These are phyloP conservation scores for Epicoccum nigrum DNA, from an alignment of 2,329 filamentous ascomycete species.

Conservation along the genomic window DNA sequence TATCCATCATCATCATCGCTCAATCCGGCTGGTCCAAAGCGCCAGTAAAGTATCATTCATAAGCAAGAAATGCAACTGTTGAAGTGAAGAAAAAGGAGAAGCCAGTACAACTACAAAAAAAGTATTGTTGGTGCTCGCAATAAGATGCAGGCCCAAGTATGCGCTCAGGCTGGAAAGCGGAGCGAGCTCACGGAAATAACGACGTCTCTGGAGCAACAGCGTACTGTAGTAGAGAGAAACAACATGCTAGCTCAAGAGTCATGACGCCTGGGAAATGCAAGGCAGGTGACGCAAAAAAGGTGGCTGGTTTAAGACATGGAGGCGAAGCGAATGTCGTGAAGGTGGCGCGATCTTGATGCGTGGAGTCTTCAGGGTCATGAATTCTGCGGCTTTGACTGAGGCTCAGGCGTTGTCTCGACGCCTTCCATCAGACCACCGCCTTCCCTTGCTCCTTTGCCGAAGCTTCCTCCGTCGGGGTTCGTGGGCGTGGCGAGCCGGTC, in stretches of 20 bases:
- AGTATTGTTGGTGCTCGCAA: not conserved
- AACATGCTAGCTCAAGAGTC: slow-evolving; percentile 13
- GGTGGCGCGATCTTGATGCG: not conserved
- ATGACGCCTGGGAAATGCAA: slow-evolving; percentile 23
- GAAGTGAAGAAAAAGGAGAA: slow-evolving; percentile 7
- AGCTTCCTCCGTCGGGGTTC: slow-evolving; percentile 29
- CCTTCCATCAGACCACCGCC: slow-evolving; percentile 35
- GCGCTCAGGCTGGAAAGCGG: too few species aligned
- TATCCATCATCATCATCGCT: slow-evolving; percentile 11
- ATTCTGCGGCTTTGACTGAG: slow-evolving; percentile 13
- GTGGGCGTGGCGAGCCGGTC: slow-evolving; percentile 50
- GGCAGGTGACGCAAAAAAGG: slow-evolving; percentile 20
- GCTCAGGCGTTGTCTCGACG: slow-evolving; percentile 23
- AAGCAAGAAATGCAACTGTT: slow-evolving; percentile 1
- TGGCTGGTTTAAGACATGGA: slow-evolving; percentile 34
- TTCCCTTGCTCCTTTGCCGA: slow-evolving; percentile 29
- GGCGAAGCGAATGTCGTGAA: slow-evolving; percentile 44
- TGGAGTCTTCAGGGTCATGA: slow-evolving; percentile 10
- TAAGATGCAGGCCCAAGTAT: slow-evolving; percentile 7
- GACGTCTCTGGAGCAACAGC: slow-evolving; percentile 12
- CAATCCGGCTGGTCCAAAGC: not conserved
- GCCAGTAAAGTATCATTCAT: not conserved
- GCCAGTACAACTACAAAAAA: slow-evolving; percentile 20
- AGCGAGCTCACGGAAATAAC: too few species aligned
- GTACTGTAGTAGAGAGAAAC: slow-evolving; percentile 13